Conservation (phyloP, 2,329 filamentous ascomycete species). For the Botrytis hyacinthi region DNA sequence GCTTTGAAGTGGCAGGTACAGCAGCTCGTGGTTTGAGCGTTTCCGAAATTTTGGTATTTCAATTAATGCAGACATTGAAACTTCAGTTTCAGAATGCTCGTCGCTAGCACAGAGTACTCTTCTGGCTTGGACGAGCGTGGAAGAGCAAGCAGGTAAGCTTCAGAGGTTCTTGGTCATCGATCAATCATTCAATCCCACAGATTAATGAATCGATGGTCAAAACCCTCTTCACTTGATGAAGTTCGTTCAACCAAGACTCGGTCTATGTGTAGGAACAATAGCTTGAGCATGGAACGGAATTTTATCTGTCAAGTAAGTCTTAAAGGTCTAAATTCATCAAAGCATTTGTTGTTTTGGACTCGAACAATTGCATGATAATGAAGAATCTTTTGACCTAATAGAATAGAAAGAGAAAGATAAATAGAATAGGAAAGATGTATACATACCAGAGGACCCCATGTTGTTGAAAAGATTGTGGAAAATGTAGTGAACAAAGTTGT, state of each 20-base stretch:
- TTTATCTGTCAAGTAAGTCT: background rate
- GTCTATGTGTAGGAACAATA: background rate
- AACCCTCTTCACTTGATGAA: background rate
- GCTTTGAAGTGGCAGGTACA: background rate
- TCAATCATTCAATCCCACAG: background rate
- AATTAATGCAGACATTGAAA: background rate
- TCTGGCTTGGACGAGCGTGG: rapidly evolving
- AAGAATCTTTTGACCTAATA: background rate
- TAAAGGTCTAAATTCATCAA: background rate
- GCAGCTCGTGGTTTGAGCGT: background rate
- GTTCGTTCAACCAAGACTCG: background rate
- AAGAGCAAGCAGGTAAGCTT: background rate
- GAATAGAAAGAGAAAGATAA: background rate
- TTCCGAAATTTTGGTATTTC: background rate
- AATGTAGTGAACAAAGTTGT: background rate
- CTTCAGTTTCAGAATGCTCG: background rate
- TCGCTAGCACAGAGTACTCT: background rate
- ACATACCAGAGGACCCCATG: background rate
- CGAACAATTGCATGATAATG: background rate
- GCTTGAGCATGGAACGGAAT: background rate
- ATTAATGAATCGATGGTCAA: background rate
- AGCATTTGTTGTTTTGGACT: background rate
- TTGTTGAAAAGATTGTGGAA: background rate
- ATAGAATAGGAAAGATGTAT: background rate
- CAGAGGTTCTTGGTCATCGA: background rate